Base-by-base conservation (phyloP, 2,329 filamentous ascomycete genomes). In the Colletotrichum eremochloae region DNA sequence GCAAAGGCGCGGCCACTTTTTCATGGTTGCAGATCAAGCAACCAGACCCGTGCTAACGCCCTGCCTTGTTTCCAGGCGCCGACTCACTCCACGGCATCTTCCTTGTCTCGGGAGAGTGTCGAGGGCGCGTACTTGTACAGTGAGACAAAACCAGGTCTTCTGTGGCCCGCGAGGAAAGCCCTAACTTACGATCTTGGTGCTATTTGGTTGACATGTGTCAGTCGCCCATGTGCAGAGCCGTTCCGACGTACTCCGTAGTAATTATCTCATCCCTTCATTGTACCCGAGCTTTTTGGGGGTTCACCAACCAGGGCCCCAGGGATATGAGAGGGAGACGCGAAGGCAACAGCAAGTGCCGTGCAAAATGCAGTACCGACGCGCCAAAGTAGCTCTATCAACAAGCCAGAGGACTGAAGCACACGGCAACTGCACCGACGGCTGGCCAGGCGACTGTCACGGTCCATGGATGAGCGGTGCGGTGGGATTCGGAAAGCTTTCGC, bases 161-260 rank as follows among this genome's bases (percentile, higher is more conserved):
- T 56, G 40, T 42, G 31, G n/a, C 5, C 55, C 44, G n/a, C 46
- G 48, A 70, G 60, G 48, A 48, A 65, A 70, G 66, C 67, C 53
- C 70, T 48, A 72, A 65, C 36, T 38, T 29, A n/a, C 15, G 20
- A 48, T 11, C 9, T 33, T 61, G 40, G 42, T 56, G 55, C 46
- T 65, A 40, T 70, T 70, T 44, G 46, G 57, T 20, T 70, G 67
- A 56, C 70, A 65, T 72, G 66, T 72, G 70, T 61, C 67, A 72
- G 31, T 56, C 31, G 40, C 38, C 46, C 44, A 29, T 55, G 31
- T 44, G 38, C 38, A 42, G 56, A 58, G 55, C 20, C 67, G 33
- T 58, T 46, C 48, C 38, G 42, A 62, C 29, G 38, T 36, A 44
- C 18, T 60, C 24, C 33, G 33, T 18, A 40, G 24, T 8, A 44